phyloP scores from a whole-genome alignment of 805 yeast genomes.

The Teunomyces gatunensis region DNA sequence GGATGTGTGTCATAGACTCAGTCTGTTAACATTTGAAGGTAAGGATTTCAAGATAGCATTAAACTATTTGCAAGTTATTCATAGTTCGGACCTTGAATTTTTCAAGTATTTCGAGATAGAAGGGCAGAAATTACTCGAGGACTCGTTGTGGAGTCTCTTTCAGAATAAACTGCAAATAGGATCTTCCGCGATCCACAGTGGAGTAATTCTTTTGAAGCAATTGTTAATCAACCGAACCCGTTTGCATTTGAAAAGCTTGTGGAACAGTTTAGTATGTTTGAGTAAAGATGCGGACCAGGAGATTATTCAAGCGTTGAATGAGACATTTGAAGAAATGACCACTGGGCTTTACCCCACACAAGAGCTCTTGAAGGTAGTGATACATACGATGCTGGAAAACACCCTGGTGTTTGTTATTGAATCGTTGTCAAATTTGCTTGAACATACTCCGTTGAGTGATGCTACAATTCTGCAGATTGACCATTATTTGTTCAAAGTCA shows the following conservation, averaged over 20 bases:
- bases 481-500: conserved; percentile 20
- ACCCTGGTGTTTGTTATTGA: conserved; percentile 21
- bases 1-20: conserved; percentile 13
- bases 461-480: conserved; percentile 25
- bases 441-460: conserved; percentile 15
- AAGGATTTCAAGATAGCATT: conserved; percentile 14
- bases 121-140: conserved; percentile 16
- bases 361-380: conserved; percentile 16
- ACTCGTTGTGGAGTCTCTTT: conserved; percentile 15
- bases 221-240: conserved; percentile 25
- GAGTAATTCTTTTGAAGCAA: conserved; percentile 36
- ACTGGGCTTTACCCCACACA: conserved; percentile 24
- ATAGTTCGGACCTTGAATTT: conserved; percentile 9
- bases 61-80: conserved; percentile 16
- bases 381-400: conserved; percentile 12
- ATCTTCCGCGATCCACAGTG: conserved; percentile 20
- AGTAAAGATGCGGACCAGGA: conserved; percentile 17
- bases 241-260: conserved; percentile 19
- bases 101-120: conserved; percentile 13
- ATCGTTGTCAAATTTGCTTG: conserved; percentile 25
- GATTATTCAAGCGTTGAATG: conserved; percentile 24
- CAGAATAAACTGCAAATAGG: conserved; percentile 4
- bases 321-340: conserved; percentile 29
- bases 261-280: conserved; percentile 23
- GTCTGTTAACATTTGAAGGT: conserved; percentile 5